Base-by-base conservation (phyloP, 352 stramenopile genomes). In the Globisporangium radiosum region DNA sequence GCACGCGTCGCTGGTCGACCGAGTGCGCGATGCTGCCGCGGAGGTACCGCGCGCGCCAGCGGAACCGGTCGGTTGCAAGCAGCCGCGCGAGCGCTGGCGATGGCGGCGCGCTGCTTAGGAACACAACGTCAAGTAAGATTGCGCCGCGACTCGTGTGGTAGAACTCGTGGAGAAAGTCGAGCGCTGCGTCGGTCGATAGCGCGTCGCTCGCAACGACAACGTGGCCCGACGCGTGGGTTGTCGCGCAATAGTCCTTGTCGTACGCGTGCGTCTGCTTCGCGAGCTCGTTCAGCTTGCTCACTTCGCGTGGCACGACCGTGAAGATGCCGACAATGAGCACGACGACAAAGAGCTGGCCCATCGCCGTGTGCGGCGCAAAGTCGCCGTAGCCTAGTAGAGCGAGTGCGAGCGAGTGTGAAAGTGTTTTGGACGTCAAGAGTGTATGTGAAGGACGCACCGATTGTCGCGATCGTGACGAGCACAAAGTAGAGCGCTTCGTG, bases 401-500 rank as follows among this genome's bases (percentile, higher is more conserved):
- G 17, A 14, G 10, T 47, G 15, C 17, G 33, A 40, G 17, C 0
- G 15, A 6, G 3, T 13, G 25, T 25, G 4, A 40, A 15, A 33
- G n/a, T 4, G n/a, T 17, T 25, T 10, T 55, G 7, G 33, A 48
- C 4, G 54, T 33, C 39, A 14, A 2, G 11, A n/a, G 19, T 42
- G 11, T 43, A 14, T 19, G 19, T 0, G 19, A 7, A 40, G 11
- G 50, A 57, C 68, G 47, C 66, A 84, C 80, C 81, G 62, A 90
- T 82, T 13, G 81, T 90, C 7, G 81, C 84, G 7, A 82, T 78
- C 0, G 76, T 88, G 36, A 90, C 81, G 7, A 90, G 64, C 10
- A 90, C 81, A 54, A 88, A 90, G 55, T 90, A 90, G 14, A 90
- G 70, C 5, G 81, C 66, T 47, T 88, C 66, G 57, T 90, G 81